Evolutionary conservation across 257 asterid genomes (phyloP).

Genomic region (Thymus mandschuricus): DNA sequence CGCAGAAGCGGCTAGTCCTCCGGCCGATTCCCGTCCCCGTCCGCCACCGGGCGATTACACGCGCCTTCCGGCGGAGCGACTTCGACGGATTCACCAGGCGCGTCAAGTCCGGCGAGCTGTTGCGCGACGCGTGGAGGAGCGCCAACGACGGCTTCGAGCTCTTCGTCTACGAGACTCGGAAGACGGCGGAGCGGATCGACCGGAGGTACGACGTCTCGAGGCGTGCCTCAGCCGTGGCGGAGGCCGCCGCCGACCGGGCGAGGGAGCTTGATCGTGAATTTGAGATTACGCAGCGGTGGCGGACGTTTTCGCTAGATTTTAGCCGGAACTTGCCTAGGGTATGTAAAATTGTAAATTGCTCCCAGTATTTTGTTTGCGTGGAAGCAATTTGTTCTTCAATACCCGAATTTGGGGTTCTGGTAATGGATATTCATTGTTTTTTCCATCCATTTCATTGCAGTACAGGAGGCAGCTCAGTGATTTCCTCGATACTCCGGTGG

Average conservation of each 20-base stretch:
- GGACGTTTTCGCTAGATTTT: conserved; percentile 71
- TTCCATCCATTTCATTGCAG: conserved; percentile 52
- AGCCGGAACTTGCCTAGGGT: conserved; percentile 80
- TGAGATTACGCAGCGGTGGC: conserved; percentile 75
- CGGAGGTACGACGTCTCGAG: conserved; percentile 67
- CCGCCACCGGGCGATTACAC: conserved; percentile 42
- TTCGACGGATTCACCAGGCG: conserved; percentile 82
- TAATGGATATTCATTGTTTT: conserved; percentile 1
- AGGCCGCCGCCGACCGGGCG: conserved; percentile 72
- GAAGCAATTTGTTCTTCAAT: conserved; percentile 10
- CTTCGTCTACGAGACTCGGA: conserved; percentile 72
- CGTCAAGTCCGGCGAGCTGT: conserved; percentile 70
- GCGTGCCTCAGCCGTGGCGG: conserved; percentile 55
- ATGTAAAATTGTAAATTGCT: neutral
- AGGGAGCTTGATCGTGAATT: conserved; percentile 82
- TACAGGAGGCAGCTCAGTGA: conserved; percentile 76
- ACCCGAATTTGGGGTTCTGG: conserved; percentile 21
- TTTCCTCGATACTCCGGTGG: conserved; percentile 81
- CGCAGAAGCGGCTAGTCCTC: conserved; percentile 15
- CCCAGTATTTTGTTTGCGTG: neutral
- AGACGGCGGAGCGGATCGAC: conserved; percentile 88
- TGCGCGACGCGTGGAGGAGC: conserved; percentile 76
- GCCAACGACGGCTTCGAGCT: conserved; percentile 91
- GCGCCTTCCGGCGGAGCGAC: conserved; percentile 85
- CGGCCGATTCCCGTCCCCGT: conserved; percentile 30